phyloP scores from a whole-genome alignment of 768 basidiomycete genomes.

The Neoboletus subvelutipes region DNA sequence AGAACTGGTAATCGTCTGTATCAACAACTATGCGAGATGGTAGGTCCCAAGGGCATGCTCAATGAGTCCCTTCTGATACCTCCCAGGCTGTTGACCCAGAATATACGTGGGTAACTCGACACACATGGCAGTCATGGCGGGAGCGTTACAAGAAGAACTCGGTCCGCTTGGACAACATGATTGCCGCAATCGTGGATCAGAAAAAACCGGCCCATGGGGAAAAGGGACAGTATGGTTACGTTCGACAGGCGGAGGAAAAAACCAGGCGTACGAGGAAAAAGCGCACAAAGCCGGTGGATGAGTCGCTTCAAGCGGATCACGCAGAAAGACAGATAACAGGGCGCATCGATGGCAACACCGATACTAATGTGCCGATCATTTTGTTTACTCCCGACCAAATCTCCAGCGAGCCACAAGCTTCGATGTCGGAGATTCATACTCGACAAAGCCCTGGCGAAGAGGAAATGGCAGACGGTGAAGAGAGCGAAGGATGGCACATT shows the following conservation, averaged over 20 bases:
- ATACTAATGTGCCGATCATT: conserved; percentile 23
- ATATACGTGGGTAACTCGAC: conserved; percentile 75
- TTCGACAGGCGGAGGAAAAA: conserved; percentile 72
- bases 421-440: conserved; percentile 21
- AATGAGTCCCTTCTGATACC: neutral
- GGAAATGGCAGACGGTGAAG: conserved; percentile 60
- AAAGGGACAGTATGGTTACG: conserved; percentile 82
- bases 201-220: conserved; percentile 69
- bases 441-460: conserved; percentile 56
- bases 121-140: conserved; percentile 90
- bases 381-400: conserved; percentile 25
- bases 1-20: conserved; percentile 81
- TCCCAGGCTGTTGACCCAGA: conserved; percentile 63
- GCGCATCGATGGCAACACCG: conserved; percentile 7
- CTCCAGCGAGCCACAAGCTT: conserved; percentile 29
- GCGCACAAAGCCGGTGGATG: conserved; percentile 35
- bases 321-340: conserved; percentile 19
- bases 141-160: conserved; percentile 87
- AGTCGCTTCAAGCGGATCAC: conserved; percentile 22
- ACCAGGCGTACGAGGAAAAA: conserved; percentile 55
- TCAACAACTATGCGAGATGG: conserved; percentile 76
- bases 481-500: conserved; percentile 66
- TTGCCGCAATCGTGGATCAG: conserved; percentile 64
- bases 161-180: conserved; percentile 59
- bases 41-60: conserved; percentile 27